Percentiles rank a stretch among this genome's conserved stretches.
Evolutionary conservation across 2,329 filamentous ascomycete genomes (phyloP).

Genomic region (Exophiala sp.): DNA sequence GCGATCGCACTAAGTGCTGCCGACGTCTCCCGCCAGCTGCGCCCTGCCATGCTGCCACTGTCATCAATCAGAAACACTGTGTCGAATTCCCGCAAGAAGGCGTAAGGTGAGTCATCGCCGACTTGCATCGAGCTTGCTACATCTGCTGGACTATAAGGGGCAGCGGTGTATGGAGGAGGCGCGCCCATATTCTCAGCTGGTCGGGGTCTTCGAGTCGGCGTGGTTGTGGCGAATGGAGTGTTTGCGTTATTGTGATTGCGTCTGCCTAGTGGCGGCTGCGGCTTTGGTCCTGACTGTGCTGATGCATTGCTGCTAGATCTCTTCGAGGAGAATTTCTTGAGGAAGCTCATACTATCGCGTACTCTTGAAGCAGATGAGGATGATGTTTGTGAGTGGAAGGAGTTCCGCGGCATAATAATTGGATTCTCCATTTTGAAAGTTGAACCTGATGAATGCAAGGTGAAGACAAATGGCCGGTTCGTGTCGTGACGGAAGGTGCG

Average conservation of each 20-base stretch:
- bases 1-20: slow-evolving; percentile 69
- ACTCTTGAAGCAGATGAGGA: slow-evolving; percentile 4
- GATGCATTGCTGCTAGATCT: slow-evolving; percentile 3
- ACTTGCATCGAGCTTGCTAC: slow-evolving; percentile 29
- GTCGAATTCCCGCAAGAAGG: slow-evolving; percentile 76
- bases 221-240: slow-evolving; percentile 14
- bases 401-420: slow-evolving; percentile 6
- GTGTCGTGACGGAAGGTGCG: background rate
- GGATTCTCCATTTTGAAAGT: slow-evolving; percentile 5
- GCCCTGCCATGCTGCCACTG: slow-evolving; percentile 77
- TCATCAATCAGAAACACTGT: slow-evolving; percentile 91
- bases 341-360: slow-evolving; percentile 14
- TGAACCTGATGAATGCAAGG: background rate
- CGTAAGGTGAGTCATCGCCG: slow-evolving; percentile 62
- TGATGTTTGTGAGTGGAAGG: slow-evolving; percentile 14
- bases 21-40: slow-evolving; percentile 71
- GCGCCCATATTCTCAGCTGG: slow-evolving; percentile 3
- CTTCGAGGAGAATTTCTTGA: slow-evolving; percentile 19
- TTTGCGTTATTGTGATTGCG: background rate
- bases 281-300: background rate
- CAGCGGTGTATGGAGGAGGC: slow-evolving; percentile 26
- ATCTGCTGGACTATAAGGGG: slow-evolving; percentile 12
- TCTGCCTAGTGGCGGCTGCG: background rate
- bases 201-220: slow-evolving; percentile 17
- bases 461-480: background rate